Evolutionary conservation across 768 basidiomycete genomes (phyloP), one percentile per base, ranked within the genome.

Genomic region (Rhizopogon rudus): DNA sequence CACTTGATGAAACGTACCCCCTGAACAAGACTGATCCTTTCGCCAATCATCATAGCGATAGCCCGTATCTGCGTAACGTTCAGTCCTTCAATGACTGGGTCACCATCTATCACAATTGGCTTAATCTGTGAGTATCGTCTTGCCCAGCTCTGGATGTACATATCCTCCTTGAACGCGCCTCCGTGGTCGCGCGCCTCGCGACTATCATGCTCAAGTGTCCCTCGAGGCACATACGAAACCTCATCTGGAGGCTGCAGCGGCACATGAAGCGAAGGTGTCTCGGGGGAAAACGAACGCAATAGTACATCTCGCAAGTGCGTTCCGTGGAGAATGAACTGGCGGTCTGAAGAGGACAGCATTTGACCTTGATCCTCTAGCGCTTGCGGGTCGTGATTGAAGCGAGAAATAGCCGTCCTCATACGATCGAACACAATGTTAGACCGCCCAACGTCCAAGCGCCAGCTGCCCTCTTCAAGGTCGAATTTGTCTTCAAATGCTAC

Each of bases 1-100:
- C 13, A 48, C 41, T 28, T n/a, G 33, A 39, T 13, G 3, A 2
- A 29, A 74, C 87, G 61, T 67, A 93, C 92, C 33, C 93, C 93
- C 72, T 97, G 93, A 17, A 97, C 82, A 28, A 97, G 75, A 65
- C 88, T 88, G 29, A 92, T 70, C 42, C 83, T 74, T 61, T 92
- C 79, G 6, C 87, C 84, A 44, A 97, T 77, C 91, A 96, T 94
- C 71, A 84, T 78, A 5, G 93, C 93, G 57, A 94, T 81, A 0
- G 94, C 93, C 54, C 81, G 75, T 50, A 81, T 78, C 67, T 97
- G 94, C n/a, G 86, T 88, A 5, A 67, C 60, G 65, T 96, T 96
- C 60, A 97, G 65, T 0, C 75, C 77, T 0, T 64, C 57, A 1
- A 95, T 63, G 6, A 76, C 70, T 0, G 93, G 93, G 70, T 97